Conservation (phyloP, 495 filamentous ascomycete genomes). For the Podospora appendiculata region DNA sequence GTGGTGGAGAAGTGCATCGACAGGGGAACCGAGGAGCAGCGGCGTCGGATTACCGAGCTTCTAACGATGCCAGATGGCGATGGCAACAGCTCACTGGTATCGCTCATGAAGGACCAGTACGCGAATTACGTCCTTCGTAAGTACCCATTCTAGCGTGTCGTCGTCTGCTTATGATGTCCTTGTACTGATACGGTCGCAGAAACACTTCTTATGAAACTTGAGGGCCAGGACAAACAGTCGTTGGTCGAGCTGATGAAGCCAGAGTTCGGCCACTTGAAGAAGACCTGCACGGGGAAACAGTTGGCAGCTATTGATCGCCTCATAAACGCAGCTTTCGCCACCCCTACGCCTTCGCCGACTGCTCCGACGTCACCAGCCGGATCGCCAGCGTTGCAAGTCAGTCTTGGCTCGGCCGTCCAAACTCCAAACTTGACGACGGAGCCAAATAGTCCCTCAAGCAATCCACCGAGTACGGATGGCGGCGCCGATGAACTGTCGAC, state of each 20-base stretch:
- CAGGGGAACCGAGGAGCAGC: slow-evolving; percentile 61
- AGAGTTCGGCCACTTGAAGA: slow-evolving; percentile 64
- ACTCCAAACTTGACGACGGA: slow-evolving; percentile 55
- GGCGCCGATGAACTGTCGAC: slow-evolving; percentile 39
- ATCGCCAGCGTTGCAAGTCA: slow-evolving; percentile 33
- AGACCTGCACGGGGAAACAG: slow-evolving; percentile 69
- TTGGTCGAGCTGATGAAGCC: slow-evolving; percentile 70
- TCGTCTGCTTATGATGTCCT: too few species aligned
- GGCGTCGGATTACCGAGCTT: slow-evolving; percentile 59
- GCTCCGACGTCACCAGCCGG: slow-evolving; percentile 17
- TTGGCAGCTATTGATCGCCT: slow-evolving; percentile 62
- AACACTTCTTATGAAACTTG: slow-evolving; percentile 17
- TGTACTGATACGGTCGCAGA: slow-evolving; percentile 27
- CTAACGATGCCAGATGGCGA: slow-evolving; percentile 54
- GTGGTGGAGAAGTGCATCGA: slow-evolving; percentile 94
- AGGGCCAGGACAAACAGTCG: slow-evolving; percentile 53
- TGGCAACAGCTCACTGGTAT: slow-evolving; percentile 59
- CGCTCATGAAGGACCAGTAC: slow-evolving; percentile 83
- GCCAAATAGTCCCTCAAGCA: slow-evolving; percentile 59
- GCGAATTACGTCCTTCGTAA: slow-evolving; percentile 97
- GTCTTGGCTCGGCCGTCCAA: slow-evolving; percentile 43
- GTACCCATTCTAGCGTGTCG: slow-evolving; percentile 23
- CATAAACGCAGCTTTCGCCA: slow-evolving; percentile 27
- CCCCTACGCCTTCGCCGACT: slow-evolving; percentile 14
- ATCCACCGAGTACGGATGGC: slow-evolving; percentile 50